These are phyloP conservation scores for Coniferiporia weirii DNA, from an alignment of 1,284 basidiomycete species.

Conservation along the genomic window DNA sequence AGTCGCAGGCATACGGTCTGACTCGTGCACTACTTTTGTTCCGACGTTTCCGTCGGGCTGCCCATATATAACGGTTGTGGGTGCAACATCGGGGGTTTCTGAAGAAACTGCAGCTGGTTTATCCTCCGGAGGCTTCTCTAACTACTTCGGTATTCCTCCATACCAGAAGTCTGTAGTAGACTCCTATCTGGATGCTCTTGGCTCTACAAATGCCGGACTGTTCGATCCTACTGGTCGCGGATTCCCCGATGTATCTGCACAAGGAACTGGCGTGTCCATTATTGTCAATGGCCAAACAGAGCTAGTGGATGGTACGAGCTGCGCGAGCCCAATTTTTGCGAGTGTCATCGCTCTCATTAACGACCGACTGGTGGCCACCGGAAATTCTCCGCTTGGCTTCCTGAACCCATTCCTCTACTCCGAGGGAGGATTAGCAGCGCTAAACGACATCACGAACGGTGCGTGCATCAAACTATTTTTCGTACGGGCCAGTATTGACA, in stretches of 20 bases:
- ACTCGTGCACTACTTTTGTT: conserved; percentile 28
- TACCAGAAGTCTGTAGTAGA: conserved; percentile 31
- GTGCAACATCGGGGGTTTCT: conserved; percentile 27
- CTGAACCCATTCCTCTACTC: conserved; percentile 38
- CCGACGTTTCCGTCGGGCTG: conserved; percentile 31
- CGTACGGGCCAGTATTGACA: neutral
- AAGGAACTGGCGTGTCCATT: conserved; percentile 31
- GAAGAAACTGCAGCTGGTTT: conserved; percentile 31
- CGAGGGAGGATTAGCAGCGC: conserved; percentile 22
- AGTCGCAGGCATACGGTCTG: conserved; percentile 30
- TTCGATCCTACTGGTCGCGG: conserved; percentile 37
- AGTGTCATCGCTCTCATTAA: conserved; percentile 39
- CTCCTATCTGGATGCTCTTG: conserved; percentile 27
- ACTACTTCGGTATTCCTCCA: conserved; percentile 31
- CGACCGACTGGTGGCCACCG: conserved; percentile 31
- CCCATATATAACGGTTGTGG: conserved; percentile 27
- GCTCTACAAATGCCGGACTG: conserved; percentile 29
- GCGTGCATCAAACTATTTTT: neutral
- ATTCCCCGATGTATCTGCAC: conserved; percentile 40
- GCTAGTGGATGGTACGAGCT: conserved; percentile 34
- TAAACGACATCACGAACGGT: conserved; percentile 30
- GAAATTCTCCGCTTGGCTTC: conserved; percentile 36
- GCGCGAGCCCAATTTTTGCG: conserved; percentile 35
- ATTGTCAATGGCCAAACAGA: conserved; percentile 23
- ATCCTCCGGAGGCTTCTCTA: conserved; percentile 38